Percentiles rank a stretch among this genome's conserved stretches.
Conservation (phyloP, 2,329 filamentous ascomycete species). For the Diaporthe caulivora region DNA sequence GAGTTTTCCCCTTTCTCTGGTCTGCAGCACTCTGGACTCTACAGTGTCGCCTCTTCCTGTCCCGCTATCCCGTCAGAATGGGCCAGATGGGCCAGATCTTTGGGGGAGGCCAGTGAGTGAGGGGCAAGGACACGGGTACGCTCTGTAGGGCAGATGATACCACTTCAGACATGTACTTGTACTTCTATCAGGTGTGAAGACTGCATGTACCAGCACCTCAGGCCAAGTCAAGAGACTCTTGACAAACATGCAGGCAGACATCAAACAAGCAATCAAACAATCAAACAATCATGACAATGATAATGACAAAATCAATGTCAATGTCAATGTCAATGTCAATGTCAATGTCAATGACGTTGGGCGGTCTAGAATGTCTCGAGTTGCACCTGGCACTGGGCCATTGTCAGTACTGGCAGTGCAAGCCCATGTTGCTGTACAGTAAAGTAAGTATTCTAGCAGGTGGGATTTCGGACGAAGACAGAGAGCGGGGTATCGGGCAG, state of each 20-base stretch:
- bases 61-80: background rate
- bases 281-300: too few species aligned
- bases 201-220: too few species aligned
- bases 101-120: background rate
- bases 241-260: too few species aligned
- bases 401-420: too few species aligned
- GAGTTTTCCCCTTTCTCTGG: constrained; percentile 34
- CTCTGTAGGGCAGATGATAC: constrained; percentile 5
- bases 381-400: constrained; percentile 5
- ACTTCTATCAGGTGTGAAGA: too few species aligned
- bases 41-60: too few species aligned
- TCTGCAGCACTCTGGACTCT: too few species aligned
- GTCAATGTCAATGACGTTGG: constrained; percentile 34
- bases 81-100: constrained; percentile 1
- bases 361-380: constrained; percentile 22
- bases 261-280: too few species aligned
- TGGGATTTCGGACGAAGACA: background rate
- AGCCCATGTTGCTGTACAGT: too few species aligned
- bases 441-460: background rate
- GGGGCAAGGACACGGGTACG: background rate
- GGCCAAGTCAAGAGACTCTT: too few species aligned
- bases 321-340: too few species aligned
- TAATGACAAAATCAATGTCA: background rate
- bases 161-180: background rate
- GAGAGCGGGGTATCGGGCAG: background rate